A percentile compares a stretch with the other conserved stretches of the same genome.
Conservation (phyloP, 2,329 filamentous ascomycete species). For the Zymoseptoria tritici region DNA sequence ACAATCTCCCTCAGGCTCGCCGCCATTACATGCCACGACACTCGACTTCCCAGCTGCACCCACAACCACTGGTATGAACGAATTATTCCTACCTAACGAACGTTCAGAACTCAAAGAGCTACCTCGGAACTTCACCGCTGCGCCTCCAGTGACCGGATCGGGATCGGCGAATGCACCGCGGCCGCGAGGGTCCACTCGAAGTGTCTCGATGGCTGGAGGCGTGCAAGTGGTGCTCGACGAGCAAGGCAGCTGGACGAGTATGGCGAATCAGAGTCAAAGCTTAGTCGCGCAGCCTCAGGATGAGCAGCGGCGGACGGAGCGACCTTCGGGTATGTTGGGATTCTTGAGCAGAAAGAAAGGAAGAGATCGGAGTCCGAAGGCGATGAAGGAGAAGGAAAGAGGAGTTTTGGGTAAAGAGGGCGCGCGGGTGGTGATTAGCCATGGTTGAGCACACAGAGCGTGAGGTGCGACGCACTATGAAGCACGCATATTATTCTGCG, state of each 20-base stretch:
- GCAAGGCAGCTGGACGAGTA: slow-evolving; percentile 81
- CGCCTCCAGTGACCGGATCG: neutral
- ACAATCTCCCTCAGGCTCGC: slow-evolving; percentile 42
- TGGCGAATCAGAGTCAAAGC: slow-evolving; percentile 75
- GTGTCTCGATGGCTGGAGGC: slow-evolving; percentile 71
- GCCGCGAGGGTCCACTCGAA: slow-evolving; percentile 56
- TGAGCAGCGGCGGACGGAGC: slow-evolving; percentile 39
- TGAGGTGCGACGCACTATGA: neutral
- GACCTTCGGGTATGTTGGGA: slow-evolving; percentile 76
- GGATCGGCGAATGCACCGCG: slow-evolving; percentile 29
- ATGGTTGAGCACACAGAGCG: slow-evolving; percentile 10
- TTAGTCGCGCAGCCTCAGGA: slow-evolving; percentile 43
- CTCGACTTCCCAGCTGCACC: slow-evolving; percentile 12
- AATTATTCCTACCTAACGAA: slow-evolving; percentile 21
- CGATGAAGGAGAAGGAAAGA: slow-evolving; percentile 60
- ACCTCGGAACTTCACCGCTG: neutral
- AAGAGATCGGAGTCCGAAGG: slow-evolving; percentile 84
- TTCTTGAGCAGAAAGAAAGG: slow-evolving; percentile 88
- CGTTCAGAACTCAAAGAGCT: neutral
- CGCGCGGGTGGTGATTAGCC: slow-evolving; percentile 52
- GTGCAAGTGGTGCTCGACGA: slow-evolving; percentile 88
- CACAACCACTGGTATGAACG: slow-evolving; percentile 11
- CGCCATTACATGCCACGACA: slow-evolving; percentile 32
- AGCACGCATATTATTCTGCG: neutral
- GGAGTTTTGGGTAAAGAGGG: slow-evolving; percentile 94